Conservation (phyloP, 139 green algal genomes). For the Trebouxia sp. region DNA sequence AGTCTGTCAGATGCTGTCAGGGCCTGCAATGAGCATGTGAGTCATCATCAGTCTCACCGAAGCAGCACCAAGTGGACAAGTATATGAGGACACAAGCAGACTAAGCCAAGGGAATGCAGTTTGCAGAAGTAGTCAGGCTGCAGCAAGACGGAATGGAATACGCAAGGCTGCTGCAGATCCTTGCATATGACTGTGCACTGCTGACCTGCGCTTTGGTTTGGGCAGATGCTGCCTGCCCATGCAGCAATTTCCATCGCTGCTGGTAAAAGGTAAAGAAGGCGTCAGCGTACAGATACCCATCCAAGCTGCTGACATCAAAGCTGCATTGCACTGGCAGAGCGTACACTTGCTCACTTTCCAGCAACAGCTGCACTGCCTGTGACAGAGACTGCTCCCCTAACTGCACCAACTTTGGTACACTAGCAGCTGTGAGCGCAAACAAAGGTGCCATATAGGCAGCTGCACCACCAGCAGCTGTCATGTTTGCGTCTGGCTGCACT, state of each 20-base stretch:
- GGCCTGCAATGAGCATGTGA: too few species aligned
- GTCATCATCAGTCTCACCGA: too few species aligned
- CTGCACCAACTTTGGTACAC: slow-evolving; percentile 7
- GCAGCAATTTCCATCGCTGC: slow-evolving; percentile 10
- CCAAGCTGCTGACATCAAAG: slow-evolving; percentile 6
- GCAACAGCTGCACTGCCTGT: background rate
- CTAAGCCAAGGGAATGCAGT: background rate
- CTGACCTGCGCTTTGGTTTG: background rate
- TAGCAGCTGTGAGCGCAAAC: background rate
- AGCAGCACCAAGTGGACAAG: too few species aligned
- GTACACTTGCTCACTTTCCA: background rate
- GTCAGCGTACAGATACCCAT: slow-evolving; percentile 11
- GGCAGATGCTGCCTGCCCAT: background rate
- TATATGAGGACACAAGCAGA: background rate
- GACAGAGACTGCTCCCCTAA: background rate
- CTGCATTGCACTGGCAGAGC: slow-evolving; percentile 19
- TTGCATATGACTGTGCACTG: background rate
- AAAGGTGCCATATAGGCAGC: background rate
- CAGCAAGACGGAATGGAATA: background rate
- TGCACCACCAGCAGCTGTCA: background rate
- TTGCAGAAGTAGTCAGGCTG: background rate
- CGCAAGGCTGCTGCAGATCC: background rate
- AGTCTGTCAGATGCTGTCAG: too few species aligned
- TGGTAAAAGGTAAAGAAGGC: slow-evolving; percentile 19
- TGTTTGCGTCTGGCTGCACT: background rate